Conservation (phyloP, 352 stramenopile genomes). For the Phytophthora colocasiae region DNA sequence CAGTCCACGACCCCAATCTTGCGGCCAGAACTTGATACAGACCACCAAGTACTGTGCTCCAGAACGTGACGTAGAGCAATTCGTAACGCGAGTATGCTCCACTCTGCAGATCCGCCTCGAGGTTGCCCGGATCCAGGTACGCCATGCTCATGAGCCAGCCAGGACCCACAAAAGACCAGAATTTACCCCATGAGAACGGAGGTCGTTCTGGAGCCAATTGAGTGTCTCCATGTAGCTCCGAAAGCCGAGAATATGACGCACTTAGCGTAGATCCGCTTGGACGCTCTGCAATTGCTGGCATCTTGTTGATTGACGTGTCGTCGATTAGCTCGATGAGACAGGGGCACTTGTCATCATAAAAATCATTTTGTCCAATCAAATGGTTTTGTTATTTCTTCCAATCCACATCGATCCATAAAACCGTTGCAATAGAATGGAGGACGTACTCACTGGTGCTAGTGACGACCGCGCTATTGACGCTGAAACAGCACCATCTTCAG, state of each 20-base stretch:
- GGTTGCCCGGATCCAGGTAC: slow-evolving; percentile 93
- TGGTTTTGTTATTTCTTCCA: neutral
- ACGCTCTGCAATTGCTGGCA: slow-evolving; percentile 12
- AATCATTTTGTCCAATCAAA: slow-evolving; percentile 20
- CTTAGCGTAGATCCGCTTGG: slow-evolving; percentile 24
- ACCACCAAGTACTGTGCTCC: slow-evolving; percentile 81
- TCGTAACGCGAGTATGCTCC: slow-evolving; percentile 85
- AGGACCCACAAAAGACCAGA: slow-evolving; percentile 63
- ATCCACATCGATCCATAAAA: too few species aligned
- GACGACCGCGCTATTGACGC: slow-evolving; percentile 1
- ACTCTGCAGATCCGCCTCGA: slow-evolving; percentile 93
- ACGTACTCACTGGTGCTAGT: slow-evolving; percentile 2
- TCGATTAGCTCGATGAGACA: slow-evolving; percentile 27
- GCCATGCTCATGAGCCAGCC: slow-evolving; percentile 47
- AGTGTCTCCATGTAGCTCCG: slow-evolving; percentile 18
- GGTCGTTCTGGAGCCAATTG: slow-evolving; percentile 15
- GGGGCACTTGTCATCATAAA: neutral
- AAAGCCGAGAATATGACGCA: slow-evolving; percentile 32
- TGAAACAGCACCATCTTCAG: neutral
- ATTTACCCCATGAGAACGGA: slow-evolving; percentile 63
- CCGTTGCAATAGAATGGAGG: slow-evolving; percentile 14
- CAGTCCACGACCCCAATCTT: slow-evolving; percentile 87
- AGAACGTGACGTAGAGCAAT: slow-evolving; percentile 88
- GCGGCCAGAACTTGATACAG: slow-evolving; percentile 91
- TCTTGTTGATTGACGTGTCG: slow-evolving; percentile 18